phyloP scores from a whole-genome alignment of 768 basidiomycete genomes.

The Termitomyces heimii region DNA sequence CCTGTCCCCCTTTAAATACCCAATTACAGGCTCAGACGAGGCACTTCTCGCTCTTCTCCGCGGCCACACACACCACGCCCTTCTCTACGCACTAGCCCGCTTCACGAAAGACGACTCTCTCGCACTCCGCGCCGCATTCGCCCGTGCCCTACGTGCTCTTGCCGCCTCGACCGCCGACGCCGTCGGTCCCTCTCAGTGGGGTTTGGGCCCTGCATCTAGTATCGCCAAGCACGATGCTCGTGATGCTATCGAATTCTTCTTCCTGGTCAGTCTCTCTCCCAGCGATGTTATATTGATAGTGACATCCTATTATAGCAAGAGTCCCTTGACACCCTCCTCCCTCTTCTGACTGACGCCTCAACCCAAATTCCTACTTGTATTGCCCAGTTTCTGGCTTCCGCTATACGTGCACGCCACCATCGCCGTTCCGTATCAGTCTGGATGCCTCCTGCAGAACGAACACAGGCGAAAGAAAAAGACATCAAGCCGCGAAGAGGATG shows the following conservation, averaged over 20 bases:
- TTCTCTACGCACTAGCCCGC: conserved; percentile 56
- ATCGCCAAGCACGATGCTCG: conserved; percentile 45
- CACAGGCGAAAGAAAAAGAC: background rate
- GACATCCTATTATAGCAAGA: conserved; percentile 34
- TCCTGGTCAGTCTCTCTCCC: conserved; percentile 38
- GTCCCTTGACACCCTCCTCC: conserved; percentile 61
- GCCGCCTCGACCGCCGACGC: conserved; percentile 57
- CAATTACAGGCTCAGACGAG: conserved; percentile 47
- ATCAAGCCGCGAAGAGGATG: background rate
- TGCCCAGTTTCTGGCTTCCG: conserved; percentile 51
- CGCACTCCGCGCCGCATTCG: conserved; percentile 48
- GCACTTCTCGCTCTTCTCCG: conserved; percentile 53
- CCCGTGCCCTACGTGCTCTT: conserved; percentile 58
- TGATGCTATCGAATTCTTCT: conserved; percentile 51
- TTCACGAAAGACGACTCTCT: conserved; percentile 32
- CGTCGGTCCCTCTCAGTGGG: conserved; percentile 67
- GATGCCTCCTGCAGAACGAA: conserved; percentile 48
- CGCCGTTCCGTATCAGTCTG: conserved; percentile 51
- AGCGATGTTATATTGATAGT: background rate
- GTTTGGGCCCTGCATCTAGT: conserved; percentile 41
- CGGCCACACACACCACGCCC: conserved; percentile 50
- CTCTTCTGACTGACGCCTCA: conserved; percentile 21
- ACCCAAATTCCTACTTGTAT: conserved; percentile 39
- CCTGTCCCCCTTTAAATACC: background rate
- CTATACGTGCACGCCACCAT: conserved; percentile 44